Base-by-base conservation (phyloP, 225 moss, liverwort and hornwort species). In the Antitrichia curtipendula region DNA sequence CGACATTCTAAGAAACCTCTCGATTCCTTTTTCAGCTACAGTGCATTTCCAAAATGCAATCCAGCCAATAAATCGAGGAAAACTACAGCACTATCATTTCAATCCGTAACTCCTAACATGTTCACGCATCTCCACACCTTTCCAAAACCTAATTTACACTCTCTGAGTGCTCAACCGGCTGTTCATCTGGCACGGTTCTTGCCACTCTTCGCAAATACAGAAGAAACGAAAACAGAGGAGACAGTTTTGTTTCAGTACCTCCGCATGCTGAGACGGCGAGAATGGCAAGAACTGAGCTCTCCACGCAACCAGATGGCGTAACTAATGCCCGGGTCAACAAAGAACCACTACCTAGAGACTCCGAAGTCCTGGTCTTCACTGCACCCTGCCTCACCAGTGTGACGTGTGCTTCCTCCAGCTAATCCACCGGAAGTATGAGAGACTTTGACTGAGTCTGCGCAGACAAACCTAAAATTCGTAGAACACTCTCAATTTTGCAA, bases 281-380 rank as follows among this genome's bases (percentile, higher is more conserved):
- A 89, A 77, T 72, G 90, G 85, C 92, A 90, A 92, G 92, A 92
- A 92, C 81, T 78, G 78, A 85, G 49, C 72, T 81, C 54, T 82
- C 77, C 82, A 82, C 87, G 63, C 71, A 86, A 72, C 78, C 82
- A 85, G 72, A 57, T 78, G 84, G 84, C 86, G 74, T 52, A 87
- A 75, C 83, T 19, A 20, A 81, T 78, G 83, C 83, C 62, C 24
- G 62, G 52, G 69, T 53, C 68, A 63, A 90, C 56, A 60, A 81
- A 87, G 75, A 62, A 87, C 84, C 71, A 75, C 81, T 77, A 58
- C 60, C 76, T 21, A 25, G 19, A 60, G 78, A 41, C 81, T 63
- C 69, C 77, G 49, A 81, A 84, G 85, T 63, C 87, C 69, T 88
- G 65, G 65, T 43, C 84, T 75, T 82, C 84, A 59, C 60, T 79